These are phyloP conservation scores for Mycosphaerella sp. DNA, from an alignment of 2,329 filamentous ascomycete species.

Conservation along the genomic window DNA sequence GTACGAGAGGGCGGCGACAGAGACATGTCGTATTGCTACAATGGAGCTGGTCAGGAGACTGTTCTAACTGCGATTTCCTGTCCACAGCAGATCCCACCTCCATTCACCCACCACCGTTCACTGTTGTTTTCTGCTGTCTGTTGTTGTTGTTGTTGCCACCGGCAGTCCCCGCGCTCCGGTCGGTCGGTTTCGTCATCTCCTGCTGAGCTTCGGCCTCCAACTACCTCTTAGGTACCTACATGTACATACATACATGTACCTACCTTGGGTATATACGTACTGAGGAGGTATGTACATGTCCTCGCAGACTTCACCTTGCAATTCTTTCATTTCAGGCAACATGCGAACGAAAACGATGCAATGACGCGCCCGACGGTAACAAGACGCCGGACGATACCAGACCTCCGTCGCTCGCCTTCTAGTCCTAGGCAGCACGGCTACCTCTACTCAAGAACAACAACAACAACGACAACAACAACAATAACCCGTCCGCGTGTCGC, in stretches of 20 bases:
- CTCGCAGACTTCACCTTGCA: no score
- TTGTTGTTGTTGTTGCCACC: no score
- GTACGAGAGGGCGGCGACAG: not conserved
- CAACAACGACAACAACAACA: not conserved
- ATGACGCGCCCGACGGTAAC: slow-evolving; percentile 2
- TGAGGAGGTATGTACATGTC: no score
- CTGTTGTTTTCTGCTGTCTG: no score
- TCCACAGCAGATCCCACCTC: no score
- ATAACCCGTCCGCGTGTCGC: not conserved
- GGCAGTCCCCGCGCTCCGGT: no score
- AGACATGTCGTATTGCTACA: not conserved
- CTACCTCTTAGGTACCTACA: no score
- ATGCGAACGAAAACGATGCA: not conserved
- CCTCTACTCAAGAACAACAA: not conserved
- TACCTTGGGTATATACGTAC: no score
- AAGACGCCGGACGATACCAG: not conserved
- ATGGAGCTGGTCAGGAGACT: not conserved
- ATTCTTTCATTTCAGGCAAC: not conserved
- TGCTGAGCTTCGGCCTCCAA: not conserved
- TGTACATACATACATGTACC: no score
- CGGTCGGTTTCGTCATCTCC: not conserved
- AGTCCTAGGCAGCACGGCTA: not conserved
- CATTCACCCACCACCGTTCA: no score
- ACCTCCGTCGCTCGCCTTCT: not conserved
- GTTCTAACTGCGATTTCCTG: no score